These are phyloP conservation scores for Globisporangium ultimum DNA, from an alignment of 352 stramenopile species.

Conservation along the genomic window DNA sequence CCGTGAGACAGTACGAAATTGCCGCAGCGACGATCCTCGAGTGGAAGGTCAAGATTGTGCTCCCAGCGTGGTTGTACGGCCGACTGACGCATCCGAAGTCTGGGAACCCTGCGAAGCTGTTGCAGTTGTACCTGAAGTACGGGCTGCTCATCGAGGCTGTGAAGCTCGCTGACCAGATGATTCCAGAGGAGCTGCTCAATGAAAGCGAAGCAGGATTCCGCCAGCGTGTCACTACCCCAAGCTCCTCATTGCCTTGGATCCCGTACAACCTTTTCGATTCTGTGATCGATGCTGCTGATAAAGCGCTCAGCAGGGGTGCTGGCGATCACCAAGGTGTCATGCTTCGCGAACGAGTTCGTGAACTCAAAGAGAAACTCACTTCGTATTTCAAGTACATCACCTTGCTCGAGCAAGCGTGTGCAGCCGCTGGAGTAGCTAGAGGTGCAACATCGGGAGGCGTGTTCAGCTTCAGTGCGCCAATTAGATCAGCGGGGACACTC, in stretches of 20 bases:
- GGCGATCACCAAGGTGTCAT: constrained; percentile 6
- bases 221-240: constrained; percentile 25
- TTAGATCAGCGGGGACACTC: constrained; percentile 4
- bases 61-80: constrained; percentile 58
- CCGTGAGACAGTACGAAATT: constrained; percentile 52
- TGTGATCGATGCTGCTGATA: constrained; percentile 45
- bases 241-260: constrained; percentile 48
- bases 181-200: constrained; percentile 34
- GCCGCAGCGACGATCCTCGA: constrained; percentile 51
- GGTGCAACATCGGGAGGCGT: constrained; percentile 14
- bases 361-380: constrained; percentile 34
- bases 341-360: constrained; percentile 30
- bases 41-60: constrained; percentile 60
- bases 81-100: constrained; percentile 28
- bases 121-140: constrained; percentile 55
- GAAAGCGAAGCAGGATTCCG: constrained; percentile 35
- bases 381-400: constrained; percentile 53
- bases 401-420: constrained; percentile 50
- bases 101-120: constrained; percentile 55
- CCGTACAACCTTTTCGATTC: constrained; percentile 68
- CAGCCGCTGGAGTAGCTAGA: constrained; percentile 38
- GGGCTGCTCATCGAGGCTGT: constrained; percentile 61
- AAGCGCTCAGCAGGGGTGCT: constrained; percentile 24
- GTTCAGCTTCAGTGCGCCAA: constrained; percentile 13
- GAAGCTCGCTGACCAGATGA: constrained; percentile 43